These are phyloP conservation scores for Cystofilobasidium macerans DNA, from an alignment of 768 basidiomycete species.

Conservation along the genomic window DNA sequence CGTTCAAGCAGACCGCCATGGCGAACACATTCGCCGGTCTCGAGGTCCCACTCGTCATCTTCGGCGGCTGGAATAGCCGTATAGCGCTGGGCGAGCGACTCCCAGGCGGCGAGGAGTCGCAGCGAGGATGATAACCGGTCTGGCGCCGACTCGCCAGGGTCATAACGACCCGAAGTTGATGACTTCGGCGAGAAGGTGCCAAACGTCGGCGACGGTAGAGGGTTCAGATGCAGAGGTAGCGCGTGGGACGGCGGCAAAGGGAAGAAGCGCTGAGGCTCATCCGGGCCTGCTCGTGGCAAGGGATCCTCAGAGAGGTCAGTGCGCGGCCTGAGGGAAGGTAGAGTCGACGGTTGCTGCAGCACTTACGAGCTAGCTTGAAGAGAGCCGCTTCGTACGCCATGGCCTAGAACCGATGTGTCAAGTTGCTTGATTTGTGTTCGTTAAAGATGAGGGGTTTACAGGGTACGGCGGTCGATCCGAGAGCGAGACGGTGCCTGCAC, in stretches of 20 bases:
- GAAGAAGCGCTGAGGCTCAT: not conserved
- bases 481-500: no score
- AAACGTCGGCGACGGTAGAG: not conserved
- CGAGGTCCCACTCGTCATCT: conserved; percentile 4
- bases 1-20: not conserved
- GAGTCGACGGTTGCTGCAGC: no score
- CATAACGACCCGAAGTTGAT: no score
- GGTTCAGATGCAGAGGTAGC: not conserved
- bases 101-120: not conserved
- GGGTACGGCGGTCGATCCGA: no score
- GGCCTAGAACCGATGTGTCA: no score
- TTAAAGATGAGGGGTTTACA: no score
- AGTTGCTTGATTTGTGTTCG: no score
- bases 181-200: no score
- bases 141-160: not conserved
- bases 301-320: not conserved
- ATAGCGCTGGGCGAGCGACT: not conserved
- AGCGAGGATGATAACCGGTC: not conserved
- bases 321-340: no score
- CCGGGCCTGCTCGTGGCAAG: not conserved
- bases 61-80: not conserved
- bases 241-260: not conserved
- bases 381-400: no score
- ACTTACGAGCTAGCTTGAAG: no score
- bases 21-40: not conserved